Conservation (phyloP, 1,139 yeast genomes). For the Debaryomyces robertsiae region DNA sequence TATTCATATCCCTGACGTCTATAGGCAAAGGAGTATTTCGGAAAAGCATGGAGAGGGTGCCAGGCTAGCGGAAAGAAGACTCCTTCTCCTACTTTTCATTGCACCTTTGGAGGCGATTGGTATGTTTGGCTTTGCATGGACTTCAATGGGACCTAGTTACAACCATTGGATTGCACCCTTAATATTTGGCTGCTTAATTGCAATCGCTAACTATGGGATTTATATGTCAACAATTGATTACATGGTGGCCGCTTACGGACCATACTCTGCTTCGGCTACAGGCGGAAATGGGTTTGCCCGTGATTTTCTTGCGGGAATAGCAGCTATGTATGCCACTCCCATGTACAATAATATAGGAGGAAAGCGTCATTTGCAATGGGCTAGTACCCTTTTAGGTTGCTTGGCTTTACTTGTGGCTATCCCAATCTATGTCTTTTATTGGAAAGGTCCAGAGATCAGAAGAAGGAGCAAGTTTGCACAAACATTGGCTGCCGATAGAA, state of each 20-base stretch:
- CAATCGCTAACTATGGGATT: slow-evolving; percentile 38
- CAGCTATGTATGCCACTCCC: slow-evolving; percentile 40
- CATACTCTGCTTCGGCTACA: slow-evolving; percentile 43
- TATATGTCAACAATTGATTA: slow-evolving; percentile 43
- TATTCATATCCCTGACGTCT: slow-evolving; percentile 27
- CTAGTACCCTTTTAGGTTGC: slow-evolving; percentile 36
- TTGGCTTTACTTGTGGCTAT: slow-evolving; percentile 31
- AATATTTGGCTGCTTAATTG: slow-evolving; percentile 34
- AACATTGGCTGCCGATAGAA: slow-evolving; percentile 31
- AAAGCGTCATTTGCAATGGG: slow-evolving; percentile 34
- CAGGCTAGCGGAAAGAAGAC: slow-evolving; percentile 29
- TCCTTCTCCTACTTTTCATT: slow-evolving; percentile 25
- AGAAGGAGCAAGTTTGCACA: slow-evolving; percentile 30
- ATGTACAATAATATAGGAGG: slow-evolving; percentile 31
- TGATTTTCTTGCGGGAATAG: slow-evolving; percentile 39
- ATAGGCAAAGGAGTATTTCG: slow-evolving; percentile 23
- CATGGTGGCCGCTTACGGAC: slow-evolving; percentile 42
- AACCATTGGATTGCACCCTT: slow-evolving; percentile 41
- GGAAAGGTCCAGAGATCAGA: slow-evolving; percentile 33
- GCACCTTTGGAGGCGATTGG: slow-evolving; percentile 41
- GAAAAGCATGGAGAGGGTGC: slow-evolving; percentile 25
- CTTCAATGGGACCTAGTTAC: slow-evolving; percentile 34
- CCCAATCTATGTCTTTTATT: slow-evolving; percentile 32
- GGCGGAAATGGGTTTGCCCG: slow-evolving; percentile 46
- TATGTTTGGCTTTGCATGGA: slow-evolving; percentile 42